A percentile compares a stretch with the other conserved stretches of the same genome.
These are phyloP conservation scores for Solanum pinnatisectum DNA, from an alignment of 257 asterid genomes.

Conservation along the genomic window DNA sequence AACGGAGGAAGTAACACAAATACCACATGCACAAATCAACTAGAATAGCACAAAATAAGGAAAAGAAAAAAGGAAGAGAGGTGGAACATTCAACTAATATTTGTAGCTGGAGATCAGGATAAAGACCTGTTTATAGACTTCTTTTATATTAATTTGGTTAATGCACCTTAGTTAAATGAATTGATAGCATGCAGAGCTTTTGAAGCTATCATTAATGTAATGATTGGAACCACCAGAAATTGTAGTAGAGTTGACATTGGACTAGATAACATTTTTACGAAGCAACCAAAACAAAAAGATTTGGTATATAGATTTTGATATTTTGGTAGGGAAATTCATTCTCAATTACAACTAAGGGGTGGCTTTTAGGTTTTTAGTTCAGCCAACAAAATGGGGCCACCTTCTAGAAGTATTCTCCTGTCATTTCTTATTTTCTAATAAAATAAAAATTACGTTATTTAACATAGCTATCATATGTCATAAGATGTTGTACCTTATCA, in stretches of 20 bases:
- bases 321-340: neutral
- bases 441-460: neutral
- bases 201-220: neutral
- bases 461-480: neutral
- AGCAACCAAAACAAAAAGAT: neutral
- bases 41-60: neutral
- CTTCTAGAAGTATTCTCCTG: neutral
- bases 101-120: neutral
- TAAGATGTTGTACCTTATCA: neutral
- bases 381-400: conserved; percentile 3
- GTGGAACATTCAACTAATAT: neutral
- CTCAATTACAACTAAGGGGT: neutral
- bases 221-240: neutral
- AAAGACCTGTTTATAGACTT: neutral
- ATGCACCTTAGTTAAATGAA: neutral
- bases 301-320: neutral
- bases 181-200: neutral
- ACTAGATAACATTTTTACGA: neutral
- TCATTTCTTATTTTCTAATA: neutral
- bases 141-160: neutral
- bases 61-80: neutral
- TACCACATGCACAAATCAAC: neutral
- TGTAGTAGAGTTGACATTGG: neutral
- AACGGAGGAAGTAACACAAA: neutral
- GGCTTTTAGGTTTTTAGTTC: neutral